phyloP scores from a whole-genome alignment of 352 stramenopile species.

The Plasmopara viticola region DNA sequence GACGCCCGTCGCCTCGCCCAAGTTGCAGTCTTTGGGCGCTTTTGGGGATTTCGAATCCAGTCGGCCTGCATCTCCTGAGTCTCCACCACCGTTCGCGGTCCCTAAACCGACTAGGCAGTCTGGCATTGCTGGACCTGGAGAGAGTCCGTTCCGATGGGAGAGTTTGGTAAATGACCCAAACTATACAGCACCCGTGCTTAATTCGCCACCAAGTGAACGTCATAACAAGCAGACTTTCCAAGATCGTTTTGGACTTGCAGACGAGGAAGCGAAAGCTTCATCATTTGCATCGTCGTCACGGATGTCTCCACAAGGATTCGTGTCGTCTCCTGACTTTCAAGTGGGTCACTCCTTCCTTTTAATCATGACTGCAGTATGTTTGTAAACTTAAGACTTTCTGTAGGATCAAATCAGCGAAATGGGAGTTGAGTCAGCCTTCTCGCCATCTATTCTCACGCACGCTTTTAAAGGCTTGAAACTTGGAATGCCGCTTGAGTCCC shows the following conservation, averaged over 20 bases:
- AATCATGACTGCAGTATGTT: not conserved
- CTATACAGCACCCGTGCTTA: constrained; percentile 49
- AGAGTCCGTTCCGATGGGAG: constrained; percentile 67
- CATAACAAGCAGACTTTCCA: constrained; percentile 26
- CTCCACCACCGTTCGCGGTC: constrained; percentile 67
- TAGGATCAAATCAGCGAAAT: constrained; percentile 19
- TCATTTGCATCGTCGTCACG: constrained; percentile 20
- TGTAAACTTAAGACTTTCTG: not conserved
- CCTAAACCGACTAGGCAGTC: constrained; percentile 11
- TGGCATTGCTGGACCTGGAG: constrained; percentile 11
- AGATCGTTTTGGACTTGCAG: constrained; percentile 32
- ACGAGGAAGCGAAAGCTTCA: constrained; percentile 30
- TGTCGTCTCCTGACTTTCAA: constrained; percentile 32
- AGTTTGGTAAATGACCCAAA: constrained; percentile 52
- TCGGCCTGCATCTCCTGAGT: constrained; percentile 38
- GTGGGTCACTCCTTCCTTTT: constrained; percentile 5
- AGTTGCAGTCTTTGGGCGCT: constrained; percentile 48
- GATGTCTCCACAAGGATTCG: constrained; percentile 25
- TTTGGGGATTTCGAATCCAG: constrained; percentile 41
- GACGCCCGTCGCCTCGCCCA: constrained; percentile 54
- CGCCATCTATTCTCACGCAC: constrained; percentile 51
- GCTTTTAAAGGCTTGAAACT: constrained; percentile 59
- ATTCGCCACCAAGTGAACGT: constrained; percentile 33
- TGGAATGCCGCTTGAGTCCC: constrained; percentile 23
- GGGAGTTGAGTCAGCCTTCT: constrained; percentile 33